Percentiles rank a stretch among this genome's conserved stretches.
Evolutionary conservation across 2,329 filamentous ascomycete genomes (phyloP).

Genomic region (Eurotiales sp.): DNA sequence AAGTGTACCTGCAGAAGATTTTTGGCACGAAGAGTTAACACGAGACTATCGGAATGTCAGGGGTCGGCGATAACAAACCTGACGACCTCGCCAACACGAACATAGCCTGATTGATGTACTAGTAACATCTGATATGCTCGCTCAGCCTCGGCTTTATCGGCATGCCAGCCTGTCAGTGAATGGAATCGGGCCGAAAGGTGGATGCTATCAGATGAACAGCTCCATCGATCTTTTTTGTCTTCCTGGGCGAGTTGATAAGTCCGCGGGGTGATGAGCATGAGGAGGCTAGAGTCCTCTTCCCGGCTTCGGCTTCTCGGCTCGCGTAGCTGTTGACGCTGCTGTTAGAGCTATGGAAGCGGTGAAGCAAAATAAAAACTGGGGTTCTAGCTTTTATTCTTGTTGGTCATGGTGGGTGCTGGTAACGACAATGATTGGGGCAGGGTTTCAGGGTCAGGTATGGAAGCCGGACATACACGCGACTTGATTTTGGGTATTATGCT

Average conservation of each 20-base stretch:
- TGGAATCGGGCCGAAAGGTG: constrained; percentile 25
- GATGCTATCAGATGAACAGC: constrained; percentile 20
- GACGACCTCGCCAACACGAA: constrained; percentile 92
- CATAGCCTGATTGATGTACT: constrained; percentile 82
- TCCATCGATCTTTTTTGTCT: constrained; percentile 26
- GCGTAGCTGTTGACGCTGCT: no score
- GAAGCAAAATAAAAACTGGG: no score
- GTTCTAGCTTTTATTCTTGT: no score
- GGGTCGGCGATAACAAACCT: no score
- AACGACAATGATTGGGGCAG: no score
- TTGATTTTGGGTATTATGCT: no score
- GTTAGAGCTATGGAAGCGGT: no score
- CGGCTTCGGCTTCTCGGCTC: no score
- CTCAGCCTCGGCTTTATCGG: constrained; percentile 20
- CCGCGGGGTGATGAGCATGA: constrained; percentile 43
- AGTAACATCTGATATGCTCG: constrained; percentile 66
- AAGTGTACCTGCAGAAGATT: constrained; percentile 59
- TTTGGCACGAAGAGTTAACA: not conserved
- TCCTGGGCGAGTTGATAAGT: constrained; percentile 40
- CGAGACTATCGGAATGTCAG: no score
- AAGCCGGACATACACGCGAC: no score
- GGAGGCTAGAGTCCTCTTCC: not conserved
- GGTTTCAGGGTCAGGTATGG: no score
- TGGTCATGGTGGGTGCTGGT: no score
- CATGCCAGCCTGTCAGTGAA: constrained; percentile 34